A percentile compares a stretch with the other conserved stretches of the same genome.
Conservation (phyloP, 2,329 filamentous ascomycete species). For the Colletotrichum higginsianum region DNA sequence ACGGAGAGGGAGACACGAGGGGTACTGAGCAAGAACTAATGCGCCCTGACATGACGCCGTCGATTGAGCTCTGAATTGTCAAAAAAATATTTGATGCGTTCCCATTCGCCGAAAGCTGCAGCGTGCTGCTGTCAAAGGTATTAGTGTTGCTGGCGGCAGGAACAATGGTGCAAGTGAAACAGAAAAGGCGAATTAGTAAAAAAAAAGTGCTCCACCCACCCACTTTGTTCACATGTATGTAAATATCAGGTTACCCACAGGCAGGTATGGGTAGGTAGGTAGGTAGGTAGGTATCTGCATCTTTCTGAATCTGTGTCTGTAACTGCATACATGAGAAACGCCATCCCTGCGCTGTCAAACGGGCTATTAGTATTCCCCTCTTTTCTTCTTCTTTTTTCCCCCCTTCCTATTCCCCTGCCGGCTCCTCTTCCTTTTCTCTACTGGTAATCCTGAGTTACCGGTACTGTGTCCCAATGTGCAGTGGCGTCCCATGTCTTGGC, state of each 20-base stretch:
- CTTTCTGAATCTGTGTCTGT: too few species aligned
- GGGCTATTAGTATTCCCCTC: too few species aligned
- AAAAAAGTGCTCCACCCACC: not conserved
- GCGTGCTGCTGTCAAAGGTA: slow-evolving; percentile 9
- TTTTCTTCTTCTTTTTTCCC: too few species aligned
- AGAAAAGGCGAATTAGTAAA: too few species aligned
- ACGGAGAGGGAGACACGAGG: not conserved
- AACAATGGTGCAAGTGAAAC: not conserved
- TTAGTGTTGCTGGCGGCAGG: slow-evolving; percentile 16
- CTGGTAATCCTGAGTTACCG: too few species aligned
- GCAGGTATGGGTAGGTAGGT: not conserved
- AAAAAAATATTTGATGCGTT: not conserved
- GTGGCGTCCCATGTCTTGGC: slow-evolving; percentile 1
- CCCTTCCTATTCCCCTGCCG: too few species aligned
- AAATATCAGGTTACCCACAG: not conserved
- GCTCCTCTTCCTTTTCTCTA: too few species aligned
- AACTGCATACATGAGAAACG: too few species aligned
- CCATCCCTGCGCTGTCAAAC: too few species aligned
- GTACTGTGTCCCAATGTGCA: too few species aligned
- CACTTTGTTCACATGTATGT: not conserved
- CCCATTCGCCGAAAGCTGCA: slow-evolving; percentile 27
- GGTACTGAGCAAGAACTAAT: not conserved
- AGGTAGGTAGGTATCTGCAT: not conserved
- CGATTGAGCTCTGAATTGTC: slow-evolving; percentile 1
- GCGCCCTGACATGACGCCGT: not conserved